These are phyloP conservation scores for Paraconiothyrium sp. DNA, from an alignment of 2,329 filamentous ascomycete genomes.

Conservation along the genomic window DNA sequence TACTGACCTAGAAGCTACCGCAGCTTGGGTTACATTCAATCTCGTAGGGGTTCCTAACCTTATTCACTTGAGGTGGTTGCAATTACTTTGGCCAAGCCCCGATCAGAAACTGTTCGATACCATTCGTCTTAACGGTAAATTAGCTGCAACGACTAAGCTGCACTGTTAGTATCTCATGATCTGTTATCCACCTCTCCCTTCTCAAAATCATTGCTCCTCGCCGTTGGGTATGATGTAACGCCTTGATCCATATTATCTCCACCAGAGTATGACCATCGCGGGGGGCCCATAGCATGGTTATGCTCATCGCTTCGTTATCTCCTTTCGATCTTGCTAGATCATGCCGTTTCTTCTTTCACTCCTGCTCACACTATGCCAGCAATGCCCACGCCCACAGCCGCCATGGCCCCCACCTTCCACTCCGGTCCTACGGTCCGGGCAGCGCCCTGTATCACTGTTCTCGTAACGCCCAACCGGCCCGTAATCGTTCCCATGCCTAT, in stretches of 20 bases:
- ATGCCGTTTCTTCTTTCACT: neutral
- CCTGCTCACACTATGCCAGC: constrained; percentile 13
- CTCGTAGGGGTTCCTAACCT: too few relatives aligned
- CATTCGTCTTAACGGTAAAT: neutral
- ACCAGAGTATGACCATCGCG: neutral
- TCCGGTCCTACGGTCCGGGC: constrained; percentile 29
- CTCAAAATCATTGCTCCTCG: neutral
- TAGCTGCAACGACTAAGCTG: neutral
- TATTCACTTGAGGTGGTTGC: too few relatives aligned
- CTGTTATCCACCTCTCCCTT: neutral
- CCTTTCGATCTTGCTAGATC: neutral
- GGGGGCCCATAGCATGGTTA: neutral
- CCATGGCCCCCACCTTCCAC: constrained; percentile 30
- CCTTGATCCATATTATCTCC: constrained; percentile 7
- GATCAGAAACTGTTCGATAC: neutral
- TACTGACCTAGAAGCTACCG: too few relatives aligned
- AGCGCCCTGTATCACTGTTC: constrained; percentile 32
- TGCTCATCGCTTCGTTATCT: neutral
- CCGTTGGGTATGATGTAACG: constrained; percentile 8
- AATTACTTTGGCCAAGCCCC: too few relatives aligned
- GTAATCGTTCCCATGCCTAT: constrained; percentile 50
- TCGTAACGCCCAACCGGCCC: constrained; percentile 37
- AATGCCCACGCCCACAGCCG: constrained; percentile 37
- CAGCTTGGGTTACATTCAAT: too few relatives aligned
- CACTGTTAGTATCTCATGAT: constrained; percentile 2